Conservation (phyloP, 202 grass and related monocot species). For the Musa balbisiana region DNA sequence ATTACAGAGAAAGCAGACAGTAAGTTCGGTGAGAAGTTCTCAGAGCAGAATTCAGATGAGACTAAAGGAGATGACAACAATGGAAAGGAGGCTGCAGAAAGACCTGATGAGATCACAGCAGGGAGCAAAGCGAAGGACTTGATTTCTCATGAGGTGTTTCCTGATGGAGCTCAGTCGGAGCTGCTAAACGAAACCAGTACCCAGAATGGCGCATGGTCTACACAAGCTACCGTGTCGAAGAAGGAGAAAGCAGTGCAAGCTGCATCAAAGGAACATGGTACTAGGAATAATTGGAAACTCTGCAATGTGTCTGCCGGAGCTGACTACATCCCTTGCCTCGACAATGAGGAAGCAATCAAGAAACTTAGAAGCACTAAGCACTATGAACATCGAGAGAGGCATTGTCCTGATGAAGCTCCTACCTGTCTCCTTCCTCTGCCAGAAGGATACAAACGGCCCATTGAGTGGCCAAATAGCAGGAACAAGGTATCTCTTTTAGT, state of each 20-base stretch:
- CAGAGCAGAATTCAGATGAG: constrained; percentile 6
- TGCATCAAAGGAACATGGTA: constrained; percentile 5
- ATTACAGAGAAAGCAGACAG: neutral
- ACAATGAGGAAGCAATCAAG: constrained; percentile 69
- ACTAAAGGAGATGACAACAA: neutral
- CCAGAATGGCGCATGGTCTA: constrained; percentile 77
- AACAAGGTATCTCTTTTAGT: constrained; percentile 37
- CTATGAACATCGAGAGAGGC: constrained; percentile 91
- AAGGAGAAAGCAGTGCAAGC: constrained; percentile 58
- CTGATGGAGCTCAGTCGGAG: constrained; percentile 49
- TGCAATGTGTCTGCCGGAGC: constrained; percentile 64
- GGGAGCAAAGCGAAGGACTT: constrained; percentile 18
- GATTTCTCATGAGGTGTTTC: constrained; percentile 29
- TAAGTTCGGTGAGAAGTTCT: neutral
- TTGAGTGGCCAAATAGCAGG: constrained; percentile 79
- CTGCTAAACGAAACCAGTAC: constrained; percentile 57
- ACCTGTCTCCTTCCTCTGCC: constrained; percentile 75
- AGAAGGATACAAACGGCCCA: constrained; percentile 42
- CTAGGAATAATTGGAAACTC: constrained; percentile 46
- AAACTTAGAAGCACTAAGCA: constrained; percentile 50
- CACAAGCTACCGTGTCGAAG: constrained; percentile 64
- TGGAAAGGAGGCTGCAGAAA: neutral
- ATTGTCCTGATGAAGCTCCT: constrained; percentile 50
- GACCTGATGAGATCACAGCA: neutral
- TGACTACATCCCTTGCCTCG: constrained; percentile 95